Percentiles rank a stretch among this genome's conserved stretches.
Conservation (phyloP, 2,329 filamentous ascomycete species). For the Cladosporium velox region DNA sequence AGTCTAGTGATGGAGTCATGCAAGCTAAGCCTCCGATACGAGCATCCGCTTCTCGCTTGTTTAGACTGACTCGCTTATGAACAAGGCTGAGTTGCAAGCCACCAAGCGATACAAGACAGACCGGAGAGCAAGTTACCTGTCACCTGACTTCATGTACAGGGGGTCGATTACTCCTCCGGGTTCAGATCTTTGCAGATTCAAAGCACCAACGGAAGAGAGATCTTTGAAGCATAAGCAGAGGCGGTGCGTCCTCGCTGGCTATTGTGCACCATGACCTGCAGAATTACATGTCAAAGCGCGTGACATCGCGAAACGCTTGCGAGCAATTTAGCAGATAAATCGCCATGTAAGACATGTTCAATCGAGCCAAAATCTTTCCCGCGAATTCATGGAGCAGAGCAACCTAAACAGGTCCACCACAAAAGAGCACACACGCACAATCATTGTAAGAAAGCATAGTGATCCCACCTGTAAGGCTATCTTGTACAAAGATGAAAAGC, state of each 20-base stretch:
- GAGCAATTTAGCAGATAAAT: neutral
- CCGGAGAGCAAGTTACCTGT: no score
- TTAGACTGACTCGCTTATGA: conserved; percentile 51
- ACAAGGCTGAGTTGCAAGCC: neutral
- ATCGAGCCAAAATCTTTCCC: no score
- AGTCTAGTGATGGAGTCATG: conserved; percentile 45
- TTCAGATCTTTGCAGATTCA: no score
- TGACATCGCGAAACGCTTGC: neutral
- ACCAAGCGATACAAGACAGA: neutral
- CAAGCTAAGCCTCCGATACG: conserved; percentile 68
- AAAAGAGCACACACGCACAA: no score
- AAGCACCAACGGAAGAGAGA: no score
- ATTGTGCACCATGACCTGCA: neutral
- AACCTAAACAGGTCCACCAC: neutral
- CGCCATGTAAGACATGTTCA: neutral
- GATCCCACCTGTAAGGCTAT: no score
- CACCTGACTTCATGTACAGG: no score
- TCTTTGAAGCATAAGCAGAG: neutral
- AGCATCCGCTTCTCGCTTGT: conserved; percentile 59
- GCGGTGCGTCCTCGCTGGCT: neutral
- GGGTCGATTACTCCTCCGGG: no score
- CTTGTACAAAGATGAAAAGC: no score
- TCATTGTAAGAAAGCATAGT: no score
- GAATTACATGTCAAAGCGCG: neutral
- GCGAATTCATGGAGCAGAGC: neutral